Evolutionary conservation across 441 rosid genomes (phyloP), one percentile per base, ranked within the genome.

Genomic region (Arabidopsis hybrid): DNA sequence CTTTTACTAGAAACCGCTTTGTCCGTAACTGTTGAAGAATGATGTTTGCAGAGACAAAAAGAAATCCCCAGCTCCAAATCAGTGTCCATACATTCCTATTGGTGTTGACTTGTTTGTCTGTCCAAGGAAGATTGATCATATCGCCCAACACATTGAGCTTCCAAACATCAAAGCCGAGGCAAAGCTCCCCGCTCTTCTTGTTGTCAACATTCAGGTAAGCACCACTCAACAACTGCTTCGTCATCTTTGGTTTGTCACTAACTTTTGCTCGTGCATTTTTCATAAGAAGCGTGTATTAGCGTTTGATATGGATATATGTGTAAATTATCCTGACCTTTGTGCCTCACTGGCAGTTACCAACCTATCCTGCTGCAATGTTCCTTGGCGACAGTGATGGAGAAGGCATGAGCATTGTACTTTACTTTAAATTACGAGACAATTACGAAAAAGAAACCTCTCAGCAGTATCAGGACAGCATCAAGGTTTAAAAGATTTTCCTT

Each of bases 311-410:
- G 6, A 29, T 62, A 32, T 45, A 68, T 14, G 60, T 53, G 52
- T 45, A 35, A 55, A 56, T 32, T 39, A 49, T 71, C 31, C 10
- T 50, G 57, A 42, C 43, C 7, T 14, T 8, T 71, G 29, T 60
- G 39, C 51, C 34, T 66, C 7, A 47, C 16, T 84, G 47, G 71
- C 88, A 92, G 99, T 76, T 95, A 74, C 99, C 99, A 50, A 86
- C 93, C 38, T 95, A 95, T 82, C 97, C 97, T 55, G 90, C 93
- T 51, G 87, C 97, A 29, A 87, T 95, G 92, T 92, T 95, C 81
- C 89, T 86, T 42, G 97, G 96, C 6, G 97, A 90, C 32, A 83
- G 81, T 16, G 93, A 90, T 72, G 99, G 99, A 11, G 97, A 92
- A 87, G 97, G 99, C 62, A 87, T 92, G 94, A 95, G 97, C 77